Conservation (phyloP, 345 rosid species). For the Lenwebbia sp. region DNA sequence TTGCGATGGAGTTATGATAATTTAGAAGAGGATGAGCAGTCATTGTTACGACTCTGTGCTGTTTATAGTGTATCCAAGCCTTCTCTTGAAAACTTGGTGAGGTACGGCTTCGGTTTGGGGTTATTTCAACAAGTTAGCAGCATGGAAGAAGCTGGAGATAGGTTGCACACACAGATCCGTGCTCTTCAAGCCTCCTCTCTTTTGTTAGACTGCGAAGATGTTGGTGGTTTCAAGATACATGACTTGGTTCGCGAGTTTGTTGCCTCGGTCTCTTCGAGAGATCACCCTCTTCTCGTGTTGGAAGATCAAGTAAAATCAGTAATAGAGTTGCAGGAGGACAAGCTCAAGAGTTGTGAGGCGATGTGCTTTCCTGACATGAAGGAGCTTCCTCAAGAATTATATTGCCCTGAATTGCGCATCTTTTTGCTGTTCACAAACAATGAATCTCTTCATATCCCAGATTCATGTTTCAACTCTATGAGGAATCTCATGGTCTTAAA, state of each 20-base stretch:
- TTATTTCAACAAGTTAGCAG: background rate
- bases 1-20: rapidly evolving
- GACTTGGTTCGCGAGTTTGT: background rate
- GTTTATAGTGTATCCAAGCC: background rate
- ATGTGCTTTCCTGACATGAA: background rate
- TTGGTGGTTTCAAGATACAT: background rate
- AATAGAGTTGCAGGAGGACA: rapidly evolving
- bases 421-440: rapidly evolving
- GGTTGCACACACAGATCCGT: background rate
- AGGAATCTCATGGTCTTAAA: background rate
- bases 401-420: rapidly evolving
- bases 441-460: rapidly evolving
- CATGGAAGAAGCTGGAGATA: background rate
- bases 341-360: background rate
- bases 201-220: background rate
- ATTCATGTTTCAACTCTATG: background rate
- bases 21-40: rapidly evolving
- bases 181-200: background rate
- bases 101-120: background rate
- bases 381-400: rapidly evolving
- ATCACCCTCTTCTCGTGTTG: rapidly evolving
- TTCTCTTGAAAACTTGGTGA: background rate
- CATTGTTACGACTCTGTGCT: background rate
- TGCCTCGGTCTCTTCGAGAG: rapidly evolving
- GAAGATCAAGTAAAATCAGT: rapidly evolving